These are phyloP conservation scores for Aspergillus niger DNA, from an alignment of 2,329 filamentous ascomycete species.

Conservation along the genomic window DNA sequence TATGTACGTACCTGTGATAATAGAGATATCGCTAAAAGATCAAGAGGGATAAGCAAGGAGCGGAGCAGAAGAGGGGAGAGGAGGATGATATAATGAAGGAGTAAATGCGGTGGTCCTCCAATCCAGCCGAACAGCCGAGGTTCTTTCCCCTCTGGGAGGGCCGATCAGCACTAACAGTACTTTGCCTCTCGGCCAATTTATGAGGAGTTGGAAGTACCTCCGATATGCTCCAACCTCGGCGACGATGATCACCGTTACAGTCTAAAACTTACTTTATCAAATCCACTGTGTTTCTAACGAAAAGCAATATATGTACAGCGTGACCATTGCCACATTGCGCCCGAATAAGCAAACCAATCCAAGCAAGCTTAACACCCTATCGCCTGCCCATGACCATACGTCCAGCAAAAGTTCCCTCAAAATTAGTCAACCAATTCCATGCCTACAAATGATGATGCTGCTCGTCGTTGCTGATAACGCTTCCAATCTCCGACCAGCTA, in stretches of 20 bases:
- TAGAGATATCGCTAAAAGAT: neutral
- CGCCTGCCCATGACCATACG: neutral
- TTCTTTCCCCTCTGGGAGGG: constrained; percentile 8
- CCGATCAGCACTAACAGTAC: neutral
- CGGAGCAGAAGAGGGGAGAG: neutral
- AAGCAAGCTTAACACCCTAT: neutral
- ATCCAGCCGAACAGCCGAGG: constrained; percentile 18
- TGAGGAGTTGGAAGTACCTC: neutral
- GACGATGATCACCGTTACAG: neutral
- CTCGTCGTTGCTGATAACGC: constrained; percentile 46
- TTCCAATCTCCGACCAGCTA: constrained; percentile 50
- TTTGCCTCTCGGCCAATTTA: neutral
- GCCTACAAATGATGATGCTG: constrained; percentile 27
- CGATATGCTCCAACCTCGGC: neutral
- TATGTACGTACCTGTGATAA: neutral
- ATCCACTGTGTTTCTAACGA: neutral
- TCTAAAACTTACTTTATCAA: too few species aligned
- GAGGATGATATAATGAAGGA: constrained; percentile 2
- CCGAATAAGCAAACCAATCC: neutral
- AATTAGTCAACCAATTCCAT: neutral
- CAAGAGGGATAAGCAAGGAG: neutral
- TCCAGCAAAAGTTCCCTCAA: neutral
- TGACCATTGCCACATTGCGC: neutral
- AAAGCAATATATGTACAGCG: neutral
- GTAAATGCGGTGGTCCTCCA: neutral